Conservation (phyloP, 2,329 filamentous ascomycete species). For the Thielaviopsis ethacetica region DNA sequence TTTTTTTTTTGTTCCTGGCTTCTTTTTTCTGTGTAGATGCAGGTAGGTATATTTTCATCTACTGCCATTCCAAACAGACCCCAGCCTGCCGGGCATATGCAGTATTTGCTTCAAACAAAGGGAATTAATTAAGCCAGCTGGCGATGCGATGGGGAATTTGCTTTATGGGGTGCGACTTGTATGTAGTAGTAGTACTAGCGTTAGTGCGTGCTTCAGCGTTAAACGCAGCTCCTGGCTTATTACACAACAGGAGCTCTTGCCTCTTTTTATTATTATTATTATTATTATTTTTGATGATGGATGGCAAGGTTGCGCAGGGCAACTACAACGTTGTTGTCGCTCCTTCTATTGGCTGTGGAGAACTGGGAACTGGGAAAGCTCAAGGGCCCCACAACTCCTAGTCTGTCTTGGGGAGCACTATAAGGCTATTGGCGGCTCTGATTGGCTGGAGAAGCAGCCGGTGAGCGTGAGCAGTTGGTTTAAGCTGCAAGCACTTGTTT, state of each 20-base stretch:
- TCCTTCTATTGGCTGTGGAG: background rate
- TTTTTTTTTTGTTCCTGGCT: too few relatives aligned
- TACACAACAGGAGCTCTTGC: background rate
- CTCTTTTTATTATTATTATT: background rate
- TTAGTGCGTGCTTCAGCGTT: too few relatives aligned
- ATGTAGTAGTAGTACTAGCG: too few relatives aligned
- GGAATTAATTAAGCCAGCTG: too few relatives aligned
- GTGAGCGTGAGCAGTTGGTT: background rate
- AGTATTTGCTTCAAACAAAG: too few relatives aligned
- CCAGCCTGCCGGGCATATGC: too few relatives aligned
- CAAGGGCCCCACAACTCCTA: background rate
- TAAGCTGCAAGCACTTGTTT: background rate
- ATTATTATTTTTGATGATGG: background rate
- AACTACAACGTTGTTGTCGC: background rate
- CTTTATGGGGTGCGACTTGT: too few relatives aligned
- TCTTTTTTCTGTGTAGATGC: too few relatives aligned
- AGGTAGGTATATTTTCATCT: too few relatives aligned
- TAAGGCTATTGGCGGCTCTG: background rate
- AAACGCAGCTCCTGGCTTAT: too few relatives aligned
- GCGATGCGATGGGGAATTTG: too few relatives aligned
- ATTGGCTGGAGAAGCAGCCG: background rate
- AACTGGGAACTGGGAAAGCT: background rate
- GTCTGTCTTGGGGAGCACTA: background rate
- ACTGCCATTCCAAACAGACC: too few relatives aligned
- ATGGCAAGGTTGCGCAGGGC: background rate